Evolutionary conservation across 2,329 filamentous ascomycete species (phyloP).

Genomic region (Pyrenophora teres): DNA sequence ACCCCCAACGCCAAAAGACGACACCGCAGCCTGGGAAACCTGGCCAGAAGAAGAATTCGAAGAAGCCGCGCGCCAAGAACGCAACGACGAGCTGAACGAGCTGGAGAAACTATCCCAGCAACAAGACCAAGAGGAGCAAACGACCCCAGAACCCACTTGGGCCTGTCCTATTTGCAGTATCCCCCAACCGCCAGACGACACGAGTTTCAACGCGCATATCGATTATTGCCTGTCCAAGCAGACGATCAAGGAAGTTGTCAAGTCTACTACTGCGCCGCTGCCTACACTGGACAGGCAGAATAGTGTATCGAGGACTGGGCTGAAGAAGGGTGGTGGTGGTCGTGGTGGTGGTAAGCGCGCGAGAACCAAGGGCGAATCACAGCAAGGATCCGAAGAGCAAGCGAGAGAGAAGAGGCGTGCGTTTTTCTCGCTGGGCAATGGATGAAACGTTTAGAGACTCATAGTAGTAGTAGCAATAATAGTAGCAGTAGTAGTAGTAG

Average conservation of each 20-base stretch:
- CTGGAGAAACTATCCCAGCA: conserved; percentile 67
- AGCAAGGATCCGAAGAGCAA: conserved; percentile 24
- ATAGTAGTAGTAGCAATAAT: no score
- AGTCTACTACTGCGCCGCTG: conserved; percentile 47
- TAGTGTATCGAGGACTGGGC: conserved; percentile 14
- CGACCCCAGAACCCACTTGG: conserved; percentile 60
- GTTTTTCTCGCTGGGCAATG: conserved; percentile 35
- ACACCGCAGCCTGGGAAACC: conserved; percentile 63
- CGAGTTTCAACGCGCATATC: conserved; percentile 85
- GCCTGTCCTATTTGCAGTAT: conserved; percentile 85
- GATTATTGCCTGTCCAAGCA: conserved; percentile 86
- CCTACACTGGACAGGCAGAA: conserved; percentile 13
- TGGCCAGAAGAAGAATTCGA: conserved; percentile 72
- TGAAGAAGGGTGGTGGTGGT: conserved; percentile 24
- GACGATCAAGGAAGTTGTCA: conserved; percentile 82
- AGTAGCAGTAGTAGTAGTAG: no score
- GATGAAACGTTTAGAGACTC: not conserved
- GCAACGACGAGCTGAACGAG: conserved; percentile 65
- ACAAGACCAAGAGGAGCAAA: conserved; percentile 35
- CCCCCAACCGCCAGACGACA: conserved; percentile 75
- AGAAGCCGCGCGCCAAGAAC: conserved; percentile 63
- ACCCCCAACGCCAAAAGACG: conserved; percentile 16
- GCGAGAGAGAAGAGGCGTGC: conserved; percentile 39
- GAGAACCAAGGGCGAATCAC: conserved; percentile 32
- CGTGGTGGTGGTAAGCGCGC: conserved; percentile 26